These are phyloP conservation scores for Trichophyton rubrum DNA, from an alignment of 2,329 filamentous ascomycete genomes.

Conservation along the genomic window DNA sequence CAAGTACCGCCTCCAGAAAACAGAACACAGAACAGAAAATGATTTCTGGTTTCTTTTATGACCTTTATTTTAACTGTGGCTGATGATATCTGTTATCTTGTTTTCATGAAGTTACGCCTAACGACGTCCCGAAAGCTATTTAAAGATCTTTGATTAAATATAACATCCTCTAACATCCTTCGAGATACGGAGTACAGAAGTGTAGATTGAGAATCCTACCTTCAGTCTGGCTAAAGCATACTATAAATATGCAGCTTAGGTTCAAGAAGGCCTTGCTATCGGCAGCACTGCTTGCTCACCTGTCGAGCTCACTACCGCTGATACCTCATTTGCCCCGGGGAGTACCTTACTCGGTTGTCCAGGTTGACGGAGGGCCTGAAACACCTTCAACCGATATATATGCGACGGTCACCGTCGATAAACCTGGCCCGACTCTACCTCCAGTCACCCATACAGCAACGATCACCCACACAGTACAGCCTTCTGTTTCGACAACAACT, in stretches of 20 bases:
- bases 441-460: slow-evolving; percentile 11
- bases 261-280: not conserved
- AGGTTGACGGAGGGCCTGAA: slow-evolving; percentile 13
- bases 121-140: not conserved
- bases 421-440: slow-evolving; percentile 3
- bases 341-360: slow-evolving; percentile 15
- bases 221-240: not conserved
- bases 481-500: slow-evolving; percentile 3
- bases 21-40: not conserved
- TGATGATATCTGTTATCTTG: not conserved
- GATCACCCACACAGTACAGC: slow-evolving; percentile 7
- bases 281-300: not conserved
- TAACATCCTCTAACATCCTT: not conserved
- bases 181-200: not conserved
- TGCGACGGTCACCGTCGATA: slow-evolving; percentile 10
- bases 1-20: not conserved
- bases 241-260: not conserved
- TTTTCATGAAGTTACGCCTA: not conserved
- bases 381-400: slow-evolving; percentile 4
- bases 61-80: not conserved
- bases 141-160: not conserved
- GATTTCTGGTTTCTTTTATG: not conserved
- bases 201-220: not conserved
- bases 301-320: not conserved
- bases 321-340: slow-evolving; percentile 5